Evolutionary conservation across 352 stramenopile species (phyloP), one percentile per base, ranked within the genome.

Genomic region (Thraustochytrium striatum): DNA sequence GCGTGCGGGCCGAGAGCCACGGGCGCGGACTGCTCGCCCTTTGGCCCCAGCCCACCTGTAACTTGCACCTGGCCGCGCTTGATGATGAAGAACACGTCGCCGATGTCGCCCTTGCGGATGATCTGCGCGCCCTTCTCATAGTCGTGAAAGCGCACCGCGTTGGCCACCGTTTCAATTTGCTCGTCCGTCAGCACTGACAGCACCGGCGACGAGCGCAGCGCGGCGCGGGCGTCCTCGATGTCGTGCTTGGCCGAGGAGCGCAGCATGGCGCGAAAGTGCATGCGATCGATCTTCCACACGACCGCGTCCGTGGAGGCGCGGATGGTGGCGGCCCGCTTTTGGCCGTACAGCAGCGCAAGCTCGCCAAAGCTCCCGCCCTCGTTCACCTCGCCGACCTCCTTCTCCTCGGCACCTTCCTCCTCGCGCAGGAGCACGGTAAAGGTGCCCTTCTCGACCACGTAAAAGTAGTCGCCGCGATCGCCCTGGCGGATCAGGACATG

Each of bases 271-370:
- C 92, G 86, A 86, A 99, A 99, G 0, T 91, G 94, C 61, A 90
- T 83, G 28, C 94, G 88, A 85, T 98, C 91, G 16, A 99, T 85
- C 19, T 89, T 87, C 91, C 87, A 99, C 8, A 95, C 82, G 1
- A 84, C 84, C n/a, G 89, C 88, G 32, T 89, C 85, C 55, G 83
- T 88, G 16, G 87, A 89, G 2, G 91, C 87, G 13, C 85, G 86
- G 68, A 98, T 94, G 11, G 94, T 97, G 5, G 94, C 95, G 0
- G 94, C 92, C 25, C 95, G 91, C 25, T 94, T 94, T 69, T 91
- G 96, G 82, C 97, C 96, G 88, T 98, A 98, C 78, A 98, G 89
- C 68, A 99, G 82, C 11, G 93, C 94, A 21, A 98, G 86, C 86
- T 99, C 95, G 25, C 95, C 95, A 84, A 98, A 98, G 0, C 90